Percentiles rank a stretch among this genome's conserved stretches.
Evolutionary conservation across 495 filamentous ascomycete species (phyloP).

Genomic region (Hyaloscypha variabilis): DNA sequence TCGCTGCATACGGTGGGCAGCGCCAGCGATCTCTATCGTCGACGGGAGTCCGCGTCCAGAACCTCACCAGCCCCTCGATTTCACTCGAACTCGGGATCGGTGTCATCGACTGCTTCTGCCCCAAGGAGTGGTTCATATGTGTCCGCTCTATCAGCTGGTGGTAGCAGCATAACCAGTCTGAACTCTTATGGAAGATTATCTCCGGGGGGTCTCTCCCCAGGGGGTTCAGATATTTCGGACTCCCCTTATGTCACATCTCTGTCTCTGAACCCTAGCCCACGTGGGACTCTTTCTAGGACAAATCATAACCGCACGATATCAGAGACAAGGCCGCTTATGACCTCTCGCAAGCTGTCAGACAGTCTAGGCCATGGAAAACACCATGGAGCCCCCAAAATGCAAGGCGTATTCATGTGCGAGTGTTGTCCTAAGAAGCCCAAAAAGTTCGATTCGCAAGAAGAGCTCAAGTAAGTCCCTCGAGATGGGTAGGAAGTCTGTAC

Average conservation of each 20-base stretch:
- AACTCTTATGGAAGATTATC: constrained; percentile 74
- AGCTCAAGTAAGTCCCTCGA: constrained; percentile 70
- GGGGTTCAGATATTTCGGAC: constrained; percentile 48
- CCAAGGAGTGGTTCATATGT: constrained; percentile 75
- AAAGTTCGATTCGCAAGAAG: constrained; percentile 87
- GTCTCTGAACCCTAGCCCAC: constrained; percentile 64
- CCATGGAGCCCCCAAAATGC: constrained; percentile 40
- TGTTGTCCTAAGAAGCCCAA: constrained; percentile 99
- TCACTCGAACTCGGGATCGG: constrained; percentile 63
- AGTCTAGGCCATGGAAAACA: constrained; percentile 41
- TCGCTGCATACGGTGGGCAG: constrained; percentile 56
- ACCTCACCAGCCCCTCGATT: constrained; percentile 62
- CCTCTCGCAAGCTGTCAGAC: constrained; percentile 50
- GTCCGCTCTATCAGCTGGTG: constrained; percentile 65
- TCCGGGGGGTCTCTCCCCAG: constrained; percentile 57
- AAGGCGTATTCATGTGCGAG: constrained; percentile 77
- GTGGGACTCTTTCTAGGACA: constrained; percentile 47
- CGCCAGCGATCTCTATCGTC: constrained; percentile 66
- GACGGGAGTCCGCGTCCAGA: constrained; percentile 63
- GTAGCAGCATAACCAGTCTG: constrained; percentile 70
- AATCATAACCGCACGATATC: constrained; percentile 50
- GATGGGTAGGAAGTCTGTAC: neutral
- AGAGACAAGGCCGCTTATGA: constrained; percentile 45
- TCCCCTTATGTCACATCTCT: constrained; percentile 63
- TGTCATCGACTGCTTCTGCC: constrained; percentile 73